Conservation (phyloP, 2,329 filamentous ascomycete genomes). For the Capronia coronata region DNA sequence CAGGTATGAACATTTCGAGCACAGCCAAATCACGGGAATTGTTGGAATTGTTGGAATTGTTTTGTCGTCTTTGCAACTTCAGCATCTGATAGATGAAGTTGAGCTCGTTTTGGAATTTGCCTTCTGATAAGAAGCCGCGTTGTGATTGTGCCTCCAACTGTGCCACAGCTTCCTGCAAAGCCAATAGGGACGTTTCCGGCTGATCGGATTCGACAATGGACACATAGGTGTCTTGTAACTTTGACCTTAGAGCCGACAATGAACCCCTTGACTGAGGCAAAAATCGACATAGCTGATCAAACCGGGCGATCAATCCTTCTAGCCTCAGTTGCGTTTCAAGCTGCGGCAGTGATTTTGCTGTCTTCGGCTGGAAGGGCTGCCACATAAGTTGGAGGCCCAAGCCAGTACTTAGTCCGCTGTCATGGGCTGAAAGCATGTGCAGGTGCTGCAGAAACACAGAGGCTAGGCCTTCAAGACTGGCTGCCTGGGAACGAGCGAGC, state of each 20-base stretch:
- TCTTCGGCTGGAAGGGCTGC: conserved; percentile 23
- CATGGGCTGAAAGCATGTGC: conserved; percentile 23
- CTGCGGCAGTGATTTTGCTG: conserved; percentile 27
- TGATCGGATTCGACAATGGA: conserved; percentile 12
- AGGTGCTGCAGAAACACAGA: conserved; percentile 1
- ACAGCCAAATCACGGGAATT: conserved; percentile 1
- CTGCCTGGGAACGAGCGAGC: conserved; percentile 33
- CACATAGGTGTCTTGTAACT: conserved; percentile 33
- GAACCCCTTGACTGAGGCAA: conserved; percentile 33
- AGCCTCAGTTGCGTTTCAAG: conserved; percentile 38
- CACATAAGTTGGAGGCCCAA: conserved; percentile 26
- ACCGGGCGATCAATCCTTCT: conserved; percentile 41
- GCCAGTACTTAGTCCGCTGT: conserved; percentile 57
- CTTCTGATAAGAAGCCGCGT: conserved; percentile 8
- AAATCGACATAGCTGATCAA: conserved; percentile 36
- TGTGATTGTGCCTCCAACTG: conserved; percentile 12
- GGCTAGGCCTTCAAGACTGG: background rate
- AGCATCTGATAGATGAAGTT: conserved; percentile 10
- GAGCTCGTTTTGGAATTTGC: conserved; percentile 13
- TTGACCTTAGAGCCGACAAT: conserved; percentile 29
- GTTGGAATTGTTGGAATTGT: background rate
- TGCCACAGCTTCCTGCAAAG: conserved; percentile 13
- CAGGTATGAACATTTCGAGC: conserved; percentile 14
- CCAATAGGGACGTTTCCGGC: conserved; percentile 3
- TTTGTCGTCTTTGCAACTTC: background rate